Evolutionary conservation across 192 early-diverging fungal species (phyloP).

Genomic region (Rhizophagus clarus): DNA sequence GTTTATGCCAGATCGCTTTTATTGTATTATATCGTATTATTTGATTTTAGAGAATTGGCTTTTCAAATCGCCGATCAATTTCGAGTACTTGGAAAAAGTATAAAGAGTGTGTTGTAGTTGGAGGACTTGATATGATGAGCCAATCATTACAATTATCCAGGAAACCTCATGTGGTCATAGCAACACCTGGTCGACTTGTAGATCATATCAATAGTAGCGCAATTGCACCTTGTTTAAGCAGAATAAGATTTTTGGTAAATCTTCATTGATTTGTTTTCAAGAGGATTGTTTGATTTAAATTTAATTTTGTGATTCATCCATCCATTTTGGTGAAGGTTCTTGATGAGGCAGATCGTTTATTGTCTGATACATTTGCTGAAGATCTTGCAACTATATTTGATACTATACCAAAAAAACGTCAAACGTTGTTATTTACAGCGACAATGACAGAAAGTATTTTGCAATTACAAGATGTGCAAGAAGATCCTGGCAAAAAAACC

Average conservation of each 20-base stretch:
- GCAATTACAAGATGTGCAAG: slow-evolving; percentile 54
- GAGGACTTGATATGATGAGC: slow-evolving; percentile 94
- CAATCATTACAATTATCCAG: slow-evolving; percentile 86
- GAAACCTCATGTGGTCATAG: slow-evolving; percentile 90
- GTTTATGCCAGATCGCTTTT: not conserved
- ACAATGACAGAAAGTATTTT: slow-evolving; percentile 94
- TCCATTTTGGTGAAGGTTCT: slow-evolving; percentile 51
- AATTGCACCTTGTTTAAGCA: slow-evolving; percentile 70
- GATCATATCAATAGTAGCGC: slow-evolving; percentile 87
- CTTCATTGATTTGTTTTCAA: not conserved
- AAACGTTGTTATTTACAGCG: slow-evolving; percentile 95
- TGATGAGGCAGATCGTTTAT: slow-evolving; percentile 94
- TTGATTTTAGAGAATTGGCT: slow-evolving; percentile 79
- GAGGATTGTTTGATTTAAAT: not conserved
- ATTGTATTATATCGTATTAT: not conserved
- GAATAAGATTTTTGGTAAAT: slow-evolving; percentile 73
- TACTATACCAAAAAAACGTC: slow-evolving; percentile 77
- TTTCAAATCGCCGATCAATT: slow-evolving; percentile 99
- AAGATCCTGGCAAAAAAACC: slow-evolving; percentile 47
- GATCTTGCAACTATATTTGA: slow-evolving; percentile 82
- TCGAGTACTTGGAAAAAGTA: slow-evolving; percentile 83
- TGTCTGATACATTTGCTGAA: slow-evolving; percentile 82
- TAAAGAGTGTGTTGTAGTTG: slow-evolving; percentile 88
- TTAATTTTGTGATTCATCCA: not conserved
- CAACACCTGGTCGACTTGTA: slow-evolving; percentile 91